These are phyloP conservation scores for Pugionium cornutum DNA, from an alignment of 345 rosid species.

Conservation along the genomic window DNA sequence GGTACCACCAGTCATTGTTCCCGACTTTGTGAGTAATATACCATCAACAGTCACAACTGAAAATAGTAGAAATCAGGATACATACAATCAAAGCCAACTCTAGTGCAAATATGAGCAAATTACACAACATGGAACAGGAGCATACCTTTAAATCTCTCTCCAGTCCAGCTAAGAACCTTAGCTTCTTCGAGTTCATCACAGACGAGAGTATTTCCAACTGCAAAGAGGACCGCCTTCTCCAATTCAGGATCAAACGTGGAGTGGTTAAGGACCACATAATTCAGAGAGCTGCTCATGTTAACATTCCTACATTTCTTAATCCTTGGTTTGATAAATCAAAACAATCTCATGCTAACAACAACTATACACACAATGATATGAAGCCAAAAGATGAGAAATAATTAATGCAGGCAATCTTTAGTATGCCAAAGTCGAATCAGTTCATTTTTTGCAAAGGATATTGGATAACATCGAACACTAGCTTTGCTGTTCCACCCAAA, in stretches of 20 bases:
- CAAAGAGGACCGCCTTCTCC: slow-evolving; percentile 91
- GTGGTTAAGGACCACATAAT: slow-evolving; percentile 60
- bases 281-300: slow-evolving; percentile 9
- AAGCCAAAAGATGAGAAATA: slow-evolving; percentile 18
- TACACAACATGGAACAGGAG: slow-evolving; percentile 18
- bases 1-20: slow-evolving; percentile 99
- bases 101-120: slow-evolving; percentile 25
- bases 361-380: slow-evolving; percentile 21
- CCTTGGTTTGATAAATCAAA: slow-evolving; percentile 21
- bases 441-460: slow-evolving; percentile 66
- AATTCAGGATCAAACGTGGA: slow-evolving; percentile 76
- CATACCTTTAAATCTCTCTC: slow-evolving; percentile 89
- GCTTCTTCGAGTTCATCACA: slow-evolving; percentile 98
- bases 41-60: slow-evolving; percentile 98
- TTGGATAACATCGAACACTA: slow-evolving; percentile 87
- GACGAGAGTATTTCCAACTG: slow-evolving; percentile 95
- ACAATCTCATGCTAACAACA: slow-evolving; percentile 28
- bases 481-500: slow-evolving; percentile 82
- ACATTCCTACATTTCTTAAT: slow-evolving; percentile 17
- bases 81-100: slow-evolving; percentile 19
- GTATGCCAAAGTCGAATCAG: slow-evolving; percentile 19
- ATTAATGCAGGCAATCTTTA: slow-evolving; percentile 17
- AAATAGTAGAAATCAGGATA: slow-evolving; percentile 33
- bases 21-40: slow-evolving; percentile 84
- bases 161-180: slow-evolving; percentile 87